phyloP scores from a whole-genome alignment of 371 early-diverging fungal species.

The Mortierella sp. region DNA sequence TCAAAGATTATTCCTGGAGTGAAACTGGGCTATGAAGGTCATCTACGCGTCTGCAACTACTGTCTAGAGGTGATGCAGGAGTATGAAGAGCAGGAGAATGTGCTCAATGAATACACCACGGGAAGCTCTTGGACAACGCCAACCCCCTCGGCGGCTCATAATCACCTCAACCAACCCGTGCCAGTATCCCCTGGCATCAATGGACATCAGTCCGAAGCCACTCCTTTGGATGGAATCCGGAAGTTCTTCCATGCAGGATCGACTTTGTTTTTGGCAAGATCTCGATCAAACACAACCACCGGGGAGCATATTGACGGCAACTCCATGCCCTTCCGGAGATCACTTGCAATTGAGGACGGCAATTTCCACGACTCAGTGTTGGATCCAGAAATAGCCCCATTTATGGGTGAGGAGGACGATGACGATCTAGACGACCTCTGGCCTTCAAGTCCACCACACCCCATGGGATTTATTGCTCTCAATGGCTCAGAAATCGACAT shows the following conservation, averaged over 20 bases:
- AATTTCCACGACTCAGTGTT: slow-evolving; percentile 56
- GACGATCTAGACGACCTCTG: slow-evolving; percentile 61
- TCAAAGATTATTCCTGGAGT: slow-evolving; percentile 81
- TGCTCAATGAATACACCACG: slow-evolving; percentile 21
- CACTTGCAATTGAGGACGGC: slow-evolving; percentile 45
- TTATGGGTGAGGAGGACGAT: slow-evolving; percentile 73
- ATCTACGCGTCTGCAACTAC: slow-evolving; percentile 85
- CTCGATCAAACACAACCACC: slow-evolving; percentile 66
- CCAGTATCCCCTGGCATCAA: slow-evolving; percentile 28
- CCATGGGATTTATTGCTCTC: slow-evolving; percentile 31
- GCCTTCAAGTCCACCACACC: slow-evolving; percentile 33
- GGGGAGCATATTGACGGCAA: slow-evolving; percentile 48
- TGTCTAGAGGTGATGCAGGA: slow-evolving; percentile 70
- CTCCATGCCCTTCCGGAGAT: slow-evolving; percentile 42
- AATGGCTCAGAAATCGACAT: slow-evolving; percentile 20
- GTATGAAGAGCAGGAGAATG: slow-evolving; percentile 60
- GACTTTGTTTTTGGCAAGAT: slow-evolving; percentile 58
- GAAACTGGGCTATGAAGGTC: slow-evolving; percentile 76
- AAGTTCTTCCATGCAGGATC: slow-evolving; percentile 57
- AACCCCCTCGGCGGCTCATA: slow-evolving; percentile 19
- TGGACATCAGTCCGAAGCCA: slow-evolving; percentile 26
- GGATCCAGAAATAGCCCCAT: slow-evolving; percentile 72
- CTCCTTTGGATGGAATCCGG: slow-evolving; percentile 56
- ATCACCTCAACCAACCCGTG: slow-evolving; percentile 18
- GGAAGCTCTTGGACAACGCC: slow-evolving; percentile 32